A percentile compares a stretch with the other conserved stretches of the same genome.
phyloP scores from a whole-genome alignment of 257 asterid genomes.

The Lithospermum erythrorhizon region DNA sequence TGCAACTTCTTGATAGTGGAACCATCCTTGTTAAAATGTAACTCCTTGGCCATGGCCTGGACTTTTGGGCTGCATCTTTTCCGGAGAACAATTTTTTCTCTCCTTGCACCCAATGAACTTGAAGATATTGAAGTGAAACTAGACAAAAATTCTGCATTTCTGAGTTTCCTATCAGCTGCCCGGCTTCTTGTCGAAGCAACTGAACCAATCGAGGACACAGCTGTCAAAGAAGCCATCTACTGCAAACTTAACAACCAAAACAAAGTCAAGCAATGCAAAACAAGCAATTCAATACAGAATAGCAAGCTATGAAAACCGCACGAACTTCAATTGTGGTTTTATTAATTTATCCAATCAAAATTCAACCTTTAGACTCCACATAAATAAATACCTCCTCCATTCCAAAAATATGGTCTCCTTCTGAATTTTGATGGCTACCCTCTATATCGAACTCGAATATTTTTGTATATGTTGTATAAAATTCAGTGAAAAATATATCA shows the following conservation, averaged over 20 bases:
- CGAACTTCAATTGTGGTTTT: neutral
- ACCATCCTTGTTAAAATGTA: conserved; percentile 28
- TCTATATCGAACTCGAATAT: too few species aligned
- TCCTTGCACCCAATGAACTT: conserved; percentile 9
- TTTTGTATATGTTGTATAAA: too few species aligned
- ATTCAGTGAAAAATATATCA: too few species aligned
- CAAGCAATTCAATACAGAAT: neutral
- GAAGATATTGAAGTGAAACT: conserved; percentile 21
- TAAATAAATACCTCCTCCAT: too few species aligned
- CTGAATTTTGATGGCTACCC: too few species aligned
- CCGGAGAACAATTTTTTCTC: conserved; percentile 14
- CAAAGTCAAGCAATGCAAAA: neutral
- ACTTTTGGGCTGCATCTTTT: conserved; percentile 14
- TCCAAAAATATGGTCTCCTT: too few species aligned
- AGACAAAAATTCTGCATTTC: conserved; percentile 12
- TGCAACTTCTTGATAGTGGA: conserved; percentile 25
- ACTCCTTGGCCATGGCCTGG: conserved; percentile 25
- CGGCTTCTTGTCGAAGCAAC: conserved; percentile 5
- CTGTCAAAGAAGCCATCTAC: conserved; percentile 14
- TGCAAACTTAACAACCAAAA: conserved; percentile 14
- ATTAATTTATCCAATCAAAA: neutral
- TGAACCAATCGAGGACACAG: conserved; percentile 19
- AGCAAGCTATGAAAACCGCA: neutral
- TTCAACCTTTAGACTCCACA: neutral
- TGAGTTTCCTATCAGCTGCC: conserved; percentile 12